phyloP scores from a whole-genome alignment of 192 early-diverging fungal genomes.

The Fimicolochytrium jonesii region DNA sequence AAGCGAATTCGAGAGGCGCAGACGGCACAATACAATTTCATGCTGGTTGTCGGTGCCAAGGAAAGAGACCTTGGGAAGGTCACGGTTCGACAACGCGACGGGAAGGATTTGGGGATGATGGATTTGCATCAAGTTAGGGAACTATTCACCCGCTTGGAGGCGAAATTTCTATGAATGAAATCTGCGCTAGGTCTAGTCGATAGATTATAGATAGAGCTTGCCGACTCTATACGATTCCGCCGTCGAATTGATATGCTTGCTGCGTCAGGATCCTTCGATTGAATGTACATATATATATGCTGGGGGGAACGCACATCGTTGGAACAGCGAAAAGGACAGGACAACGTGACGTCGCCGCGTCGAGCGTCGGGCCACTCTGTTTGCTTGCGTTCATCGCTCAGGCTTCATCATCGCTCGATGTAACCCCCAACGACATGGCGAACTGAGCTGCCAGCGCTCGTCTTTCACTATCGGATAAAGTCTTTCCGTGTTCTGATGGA shows the following conservation, averaged over 20 bases:
- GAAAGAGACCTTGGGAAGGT: constrained; percentile 67
- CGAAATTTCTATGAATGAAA: background rate
- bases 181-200: too few relatives aligned
- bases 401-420: constrained; percentile 1
- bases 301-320: too few relatives aligned
- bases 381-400: too few relatives aligned
- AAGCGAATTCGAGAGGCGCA: constrained; percentile 80
- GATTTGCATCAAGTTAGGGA: constrained; percentile 48
- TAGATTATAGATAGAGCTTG: too few relatives aligned
- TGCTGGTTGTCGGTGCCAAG: constrained; percentile 80
- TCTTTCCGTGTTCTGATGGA: background rate
- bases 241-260: too few relatives aligned
- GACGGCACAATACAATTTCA: constrained; percentile 79
- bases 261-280: too few relatives aligned
- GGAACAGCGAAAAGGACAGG: too few relatives aligned
- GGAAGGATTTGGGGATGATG: constrained; percentile 59
- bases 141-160: constrained; percentile 33
- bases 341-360: too few relatives aligned
- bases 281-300: too few relatives aligned
- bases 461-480: background rate
- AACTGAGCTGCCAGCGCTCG: constrained; percentile 13
- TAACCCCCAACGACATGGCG: constrained; percentile 1
- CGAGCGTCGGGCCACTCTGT: too few relatives aligned
- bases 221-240: too few relatives aligned
- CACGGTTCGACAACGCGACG: constrained; percentile 67